Base-by-base conservation (phyloP, 768 basidiomycete species). In the Russula dissimulans region DNA sequence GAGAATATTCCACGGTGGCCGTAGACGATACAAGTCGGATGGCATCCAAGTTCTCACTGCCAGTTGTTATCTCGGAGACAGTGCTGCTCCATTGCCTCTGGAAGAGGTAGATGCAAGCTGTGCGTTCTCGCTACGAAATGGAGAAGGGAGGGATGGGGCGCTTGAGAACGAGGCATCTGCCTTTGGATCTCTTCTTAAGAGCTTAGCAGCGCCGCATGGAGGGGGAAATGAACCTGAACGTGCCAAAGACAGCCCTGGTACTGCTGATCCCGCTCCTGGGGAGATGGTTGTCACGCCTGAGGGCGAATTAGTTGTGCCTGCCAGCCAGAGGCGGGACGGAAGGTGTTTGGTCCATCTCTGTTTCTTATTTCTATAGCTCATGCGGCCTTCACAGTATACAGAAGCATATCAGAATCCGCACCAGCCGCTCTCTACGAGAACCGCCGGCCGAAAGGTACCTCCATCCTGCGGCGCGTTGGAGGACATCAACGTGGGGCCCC, bases 251-350 rank as follows among this genome's bases (percentile, higher is more conserved):
- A 43, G 45, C 32, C 22, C 22, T 18, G n/a, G 6, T 42, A 3
- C 39, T 17, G 22, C 11, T 36, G 55, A 47, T 44, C n/a, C 26
- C 8, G 34, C 32, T 29, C 50, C 53, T 38, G 45, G 56, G 17
- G 61, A 51, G 9, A 32, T 57, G 18, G 51, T 57, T 43, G 32
- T 43, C 15, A 54, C 61, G 12, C 50, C 51, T n/a, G 32, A 53
- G 32, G 61, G 61, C 5, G 36, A 29, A 11, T 9, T 57, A 15
- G 26, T 62, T 42, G 56, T 62, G 12, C 56, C 56, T 14, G 61
- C 61, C 22, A 57, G 56, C 45, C 61, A 57, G 51, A 57, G 61
- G 39, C 39, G 31, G 31, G 60, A 61, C 32, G 60, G 56, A 57
- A 62, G 56, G 61, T 53, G 31, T 44, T 3, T 47, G 0, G 2